Evolutionary conservation across 257 asterid genomes (phyloP).

Genomic region (Solanum boliviense): DNA sequence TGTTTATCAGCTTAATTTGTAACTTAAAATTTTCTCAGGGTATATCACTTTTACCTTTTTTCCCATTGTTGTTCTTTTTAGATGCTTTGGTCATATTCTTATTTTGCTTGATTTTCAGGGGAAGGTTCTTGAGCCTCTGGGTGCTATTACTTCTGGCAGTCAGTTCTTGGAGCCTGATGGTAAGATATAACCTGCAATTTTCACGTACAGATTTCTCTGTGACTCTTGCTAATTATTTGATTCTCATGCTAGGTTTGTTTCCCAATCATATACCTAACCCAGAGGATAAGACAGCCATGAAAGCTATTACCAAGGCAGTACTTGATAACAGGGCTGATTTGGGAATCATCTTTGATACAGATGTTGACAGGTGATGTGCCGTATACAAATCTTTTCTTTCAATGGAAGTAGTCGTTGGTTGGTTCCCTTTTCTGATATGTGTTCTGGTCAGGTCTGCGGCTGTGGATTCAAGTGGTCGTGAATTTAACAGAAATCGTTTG

Average conservation of each 20-base stretch:
- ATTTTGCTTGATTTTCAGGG: constrained; percentile 46
- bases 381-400: constrained; percentile 2
- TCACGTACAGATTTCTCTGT: neutral
- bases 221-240: neutral
- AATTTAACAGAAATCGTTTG: constrained; percentile 85
- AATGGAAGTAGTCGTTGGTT: neutral
- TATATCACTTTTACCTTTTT: neutral
- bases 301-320: constrained; percentile 82
- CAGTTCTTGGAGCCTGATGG: constrained; percentile 98
- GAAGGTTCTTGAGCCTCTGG: constrained; percentile 93
- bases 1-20: neutral
- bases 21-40: neutral
- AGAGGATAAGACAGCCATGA: constrained; percentile 94
- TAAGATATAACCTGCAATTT: constrained; percentile 23
- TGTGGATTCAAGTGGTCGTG: constrained; percentile 86
- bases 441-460: constrained; percentile 81
- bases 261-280: constrained; percentile 99
- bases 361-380: constrained; percentile 75
- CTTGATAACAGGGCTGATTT: constrained; percentile 79
- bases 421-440: constrained; percentile 6
- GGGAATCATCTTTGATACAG: constrained; percentile 97
- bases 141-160: constrained; percentile 92
- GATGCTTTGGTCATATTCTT: constrained; percentile 2
- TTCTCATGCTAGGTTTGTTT: constrained; percentile 55
- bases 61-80: neutral